Evolutionary conservation across 73 alveolate genomes (phyloP).

Genomic region (Paramecium primaurelia): DNA sequence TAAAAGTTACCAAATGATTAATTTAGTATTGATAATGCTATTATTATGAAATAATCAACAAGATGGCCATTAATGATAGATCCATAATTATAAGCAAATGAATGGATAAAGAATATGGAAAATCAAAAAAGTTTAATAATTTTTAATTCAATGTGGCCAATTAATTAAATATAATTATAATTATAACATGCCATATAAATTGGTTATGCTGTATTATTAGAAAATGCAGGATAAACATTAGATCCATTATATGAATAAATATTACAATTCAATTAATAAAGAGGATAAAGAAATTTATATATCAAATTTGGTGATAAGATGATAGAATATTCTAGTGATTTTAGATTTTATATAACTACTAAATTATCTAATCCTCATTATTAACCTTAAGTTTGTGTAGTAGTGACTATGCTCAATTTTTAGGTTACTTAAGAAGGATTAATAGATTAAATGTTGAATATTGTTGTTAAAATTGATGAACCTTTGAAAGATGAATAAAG

Average conservation of each 20-base stretch:
- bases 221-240: slow-evolving; percentile 93
- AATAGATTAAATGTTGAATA: slow-evolving; percentile 74
- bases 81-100: slow-evolving; percentile 98
- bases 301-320: slow-evolving; percentile 88
- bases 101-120: slow-evolving; percentile 90
- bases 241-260: slow-evolving; percentile 95
- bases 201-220: slow-evolving; percentile 97
- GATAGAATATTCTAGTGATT: slow-evolving; percentile 83
- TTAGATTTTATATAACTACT: slow-evolving; percentile 98
- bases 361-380: slow-evolving; percentile 99
- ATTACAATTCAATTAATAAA: slow-evolving; percentile 89
- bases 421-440: slow-evolving; percentile 98
- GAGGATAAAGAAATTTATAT: slow-evolving; percentile 83
- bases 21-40: slow-evolving; percentile 97
- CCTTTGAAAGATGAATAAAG: slow-evolving; percentile 69
- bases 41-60: slow-evolving; percentile 93
- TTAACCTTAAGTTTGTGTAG: slow-evolving; percentile 99
- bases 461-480: slow-evolving; percentile 65
- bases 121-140: slow-evolving; percentile 75
- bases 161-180: slow-evolving; percentile 79
- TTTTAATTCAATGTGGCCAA: slow-evolving; percentile 77
- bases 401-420: slow-evolving; percentile 96
- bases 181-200: slow-evolving; percentile 86
- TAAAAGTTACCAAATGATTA: slow-evolving; percentile 92
- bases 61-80: slow-evolving; percentile 99